Evolutionary conservation across 176 grass and related monocot species (phyloP).

Genomic region (Triticum dicoccoides): DNA sequence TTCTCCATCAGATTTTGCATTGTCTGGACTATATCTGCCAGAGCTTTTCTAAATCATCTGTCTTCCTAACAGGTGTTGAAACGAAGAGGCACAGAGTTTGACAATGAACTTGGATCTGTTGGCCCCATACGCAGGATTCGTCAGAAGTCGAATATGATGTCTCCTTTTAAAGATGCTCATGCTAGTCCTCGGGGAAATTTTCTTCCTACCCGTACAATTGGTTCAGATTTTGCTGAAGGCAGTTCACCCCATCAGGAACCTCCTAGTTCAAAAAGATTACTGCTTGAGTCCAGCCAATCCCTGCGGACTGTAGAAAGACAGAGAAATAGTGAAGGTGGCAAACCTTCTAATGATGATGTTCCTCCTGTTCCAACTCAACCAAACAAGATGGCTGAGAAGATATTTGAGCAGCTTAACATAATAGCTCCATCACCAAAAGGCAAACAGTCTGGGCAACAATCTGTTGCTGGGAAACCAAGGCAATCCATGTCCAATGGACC

Average conservation of each 20-base stretch:
- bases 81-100: slow-evolving; percentile 49
- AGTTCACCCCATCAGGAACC: slow-evolving; percentile 30
- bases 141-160: slow-evolving; percentile 65
- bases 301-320: slow-evolving; percentile 1
- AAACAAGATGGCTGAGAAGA: slow-evolving; percentile 77
- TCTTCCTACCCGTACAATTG: slow-evolving; percentile 30
- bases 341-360: slow-evolving; percentile 38
- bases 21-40: slow-evolving; percentile 1
- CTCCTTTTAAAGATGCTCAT: slow-evolving; percentile 41
- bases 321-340: slow-evolving; percentile 31
- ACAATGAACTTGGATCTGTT: slow-evolving; percentile 64
- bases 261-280: slow-evolving; percentile 31
- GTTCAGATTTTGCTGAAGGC: slow-evolving; percentile 39
- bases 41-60: slow-evolving; percentile 1
- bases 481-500: slow-evolving; percentile 21
- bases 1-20: not conserved
- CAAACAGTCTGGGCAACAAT: slow-evolving; percentile 27
- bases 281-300: slow-evolving; percentile 40
- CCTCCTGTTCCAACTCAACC: slow-evolving; percentile 42
- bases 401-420: slow-evolving; percentile 75
- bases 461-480: slow-evolving; percentile 13
- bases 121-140: slow-evolving; percentile 86
- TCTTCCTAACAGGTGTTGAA: slow-evolving; percentile 65
- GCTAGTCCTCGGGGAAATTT: slow-evolving; percentile 40
- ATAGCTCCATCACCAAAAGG: slow-evolving; percentile 62